Evolutionary conservation across 176 grass and related monocot species (phyloP), one percentile per base, ranked within the genome.

Genomic region (Hordeum marinum): DNA sequence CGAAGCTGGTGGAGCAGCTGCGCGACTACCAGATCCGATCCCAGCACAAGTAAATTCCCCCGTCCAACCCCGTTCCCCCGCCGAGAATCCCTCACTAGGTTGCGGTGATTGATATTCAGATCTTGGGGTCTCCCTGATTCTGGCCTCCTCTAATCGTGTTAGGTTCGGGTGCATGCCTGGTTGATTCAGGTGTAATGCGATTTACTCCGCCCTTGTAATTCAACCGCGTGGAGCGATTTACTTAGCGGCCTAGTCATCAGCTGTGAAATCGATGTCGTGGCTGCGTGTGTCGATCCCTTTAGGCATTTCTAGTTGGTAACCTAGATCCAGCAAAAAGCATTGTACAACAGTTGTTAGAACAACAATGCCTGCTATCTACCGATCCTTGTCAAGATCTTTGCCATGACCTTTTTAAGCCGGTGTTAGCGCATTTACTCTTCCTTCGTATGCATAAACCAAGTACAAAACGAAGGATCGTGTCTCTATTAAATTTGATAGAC

Each of bases 1-100:
- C 96, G 43, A 98, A 98, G 93, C 93, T 98, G 86, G 96, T 95
- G 68, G 96, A 98, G 87, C 96, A 98, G 89, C 91, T 98, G 46
- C 89, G 96, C 73, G 96, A 95, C 80, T 95, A 98, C 81, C 93
- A 95, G 92, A 95, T 98, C 89, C 95, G 95, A 85, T 98, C 95
- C 79, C 93, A 98, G 89, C 96, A 98, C 91, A 98, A 98, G 96
- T 98, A 87, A 91, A 88, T 73, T 39, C 40, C 50, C 54, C 11
- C 20, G 25, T 63, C 40, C 29, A 11, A 25, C 82, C 66, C 72
- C 66, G 67, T 43, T 58, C 25, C 55, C 12, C 40, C 37, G 4
- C n/a, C 46, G 26, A 6, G 8, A 75, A 68, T 63, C n/a, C 84
- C 24, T 20, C 35, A 3, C 57, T 60, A 66, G 80, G 52, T 31